Evolutionary conservation across 2,329 filamentous ascomycete genomes (phyloP).

Genomic region (Pyrenophora graminea): DNA sequence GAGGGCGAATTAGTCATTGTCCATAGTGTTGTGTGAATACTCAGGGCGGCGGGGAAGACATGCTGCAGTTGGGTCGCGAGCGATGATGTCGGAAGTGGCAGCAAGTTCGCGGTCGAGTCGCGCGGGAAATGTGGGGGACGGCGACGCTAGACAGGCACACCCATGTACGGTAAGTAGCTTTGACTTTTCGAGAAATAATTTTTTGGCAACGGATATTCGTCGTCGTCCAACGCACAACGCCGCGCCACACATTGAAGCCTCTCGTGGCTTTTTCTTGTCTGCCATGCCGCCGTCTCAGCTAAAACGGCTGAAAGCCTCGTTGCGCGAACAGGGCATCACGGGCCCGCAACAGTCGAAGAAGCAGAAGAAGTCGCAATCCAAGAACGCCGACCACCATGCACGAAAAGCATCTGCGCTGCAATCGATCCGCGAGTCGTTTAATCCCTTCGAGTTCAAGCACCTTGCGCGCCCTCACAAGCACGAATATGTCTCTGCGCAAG

Average conservation of each 20-base stretch:
- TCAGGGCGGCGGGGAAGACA: background rate
- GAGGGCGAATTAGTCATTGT: constrained; percentile 18
- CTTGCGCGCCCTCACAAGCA: constrained; percentile 80
- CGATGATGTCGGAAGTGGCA: constrained; percentile 23
- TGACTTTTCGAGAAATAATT: constrained; percentile 25
- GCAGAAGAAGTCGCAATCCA: constrained; percentile 74
- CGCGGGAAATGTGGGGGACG: constrained; percentile 10
- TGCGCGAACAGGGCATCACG: constrained; percentile 85
- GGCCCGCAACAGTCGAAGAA: constrained; percentile 95
- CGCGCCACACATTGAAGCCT: background rate
- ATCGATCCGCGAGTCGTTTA: constrained; percentile 92
- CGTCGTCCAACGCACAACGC: constrained; percentile 2
- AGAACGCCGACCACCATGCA: constrained; percentile 72
- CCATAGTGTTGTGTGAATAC: constrained; percentile 1
- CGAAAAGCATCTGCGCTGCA: constrained; percentile 78
- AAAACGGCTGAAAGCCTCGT: constrained; percentile 89
- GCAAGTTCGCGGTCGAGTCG: background rate
- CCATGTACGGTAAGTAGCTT: constrained; percentile 17
- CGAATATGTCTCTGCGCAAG: constrained; percentile 72
- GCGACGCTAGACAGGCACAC: constrained; percentile 12
- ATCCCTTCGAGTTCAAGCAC: constrained; percentile 93
- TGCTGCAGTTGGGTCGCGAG: constrained; percentile 4
- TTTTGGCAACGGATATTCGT: constrained; percentile 11
- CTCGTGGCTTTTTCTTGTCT: background rate
- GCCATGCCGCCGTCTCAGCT: constrained; percentile 92